A percentile compares a stretch with the other conserved stretches of the same genome.
Evolutionary conservation across 2,329 filamentous ascomycete genomes (phyloP).

Genomic region (Aspergillus sp.): DNA sequence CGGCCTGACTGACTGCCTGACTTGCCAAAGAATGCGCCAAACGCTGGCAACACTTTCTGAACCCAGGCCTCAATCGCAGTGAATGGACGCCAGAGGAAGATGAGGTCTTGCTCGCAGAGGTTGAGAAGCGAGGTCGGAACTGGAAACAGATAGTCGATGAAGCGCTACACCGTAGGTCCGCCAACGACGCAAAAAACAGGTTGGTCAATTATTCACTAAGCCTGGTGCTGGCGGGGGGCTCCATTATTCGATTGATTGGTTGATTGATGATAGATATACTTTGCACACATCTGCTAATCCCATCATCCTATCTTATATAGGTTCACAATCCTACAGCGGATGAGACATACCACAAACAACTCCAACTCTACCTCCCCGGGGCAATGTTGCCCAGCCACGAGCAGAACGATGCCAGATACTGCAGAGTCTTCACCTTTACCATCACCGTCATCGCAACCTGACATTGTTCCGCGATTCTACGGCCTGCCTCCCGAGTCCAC

Average conservation of each 20-base stretch:
- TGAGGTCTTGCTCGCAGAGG: neutral
- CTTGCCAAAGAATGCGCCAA: neutral
- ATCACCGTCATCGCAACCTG: neutral
- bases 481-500: neutral
- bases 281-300: too few species aligned
- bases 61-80: neutral
- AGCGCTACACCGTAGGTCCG: neutral
- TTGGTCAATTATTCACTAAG: neutral
- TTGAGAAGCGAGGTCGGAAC: neutral
- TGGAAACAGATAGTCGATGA: neutral
- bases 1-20: neutral
- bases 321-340: neutral
- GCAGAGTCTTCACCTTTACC: neutral
- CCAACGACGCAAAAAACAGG: neutral
- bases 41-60: neutral
- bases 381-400: neutral
- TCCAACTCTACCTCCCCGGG: neutral
- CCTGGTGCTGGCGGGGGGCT: too few species aligned
- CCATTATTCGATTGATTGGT: too few species aligned
- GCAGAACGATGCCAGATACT: neutral
- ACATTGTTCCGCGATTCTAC: neutral
- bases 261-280: too few species aligned
- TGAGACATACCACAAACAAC: neutral
- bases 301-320: neutral
- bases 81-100: neutral